Percentiles rank a stretch among this genome's conserved stretches.
These are phyloP conservation scores for Fusarium udum DNA, from an alignment of 2,329 filamentous ascomycete species.

Conservation along the genomic window DNA sequence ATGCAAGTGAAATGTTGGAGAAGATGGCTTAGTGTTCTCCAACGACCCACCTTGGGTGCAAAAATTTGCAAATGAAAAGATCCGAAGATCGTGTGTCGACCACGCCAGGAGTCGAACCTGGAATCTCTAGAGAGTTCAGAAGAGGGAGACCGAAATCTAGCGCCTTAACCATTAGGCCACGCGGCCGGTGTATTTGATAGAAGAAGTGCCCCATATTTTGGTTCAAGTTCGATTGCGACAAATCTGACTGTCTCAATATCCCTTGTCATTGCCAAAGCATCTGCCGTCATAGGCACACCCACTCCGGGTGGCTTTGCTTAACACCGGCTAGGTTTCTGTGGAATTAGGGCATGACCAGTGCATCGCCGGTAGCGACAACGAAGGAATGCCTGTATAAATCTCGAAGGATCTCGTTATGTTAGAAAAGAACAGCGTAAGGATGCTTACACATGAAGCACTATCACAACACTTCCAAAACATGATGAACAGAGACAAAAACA, in stretches of 20 bases:
- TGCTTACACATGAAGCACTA: background rate
- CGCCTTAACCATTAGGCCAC: constrained; percentile 34
- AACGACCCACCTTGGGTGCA: accelerated
- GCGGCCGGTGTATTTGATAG: background rate
- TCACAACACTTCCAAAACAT: background rate
- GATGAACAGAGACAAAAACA: background rate
- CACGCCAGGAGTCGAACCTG: constrained; percentile 34
- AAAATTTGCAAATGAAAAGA: background rate
- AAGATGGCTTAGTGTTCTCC: background rate
- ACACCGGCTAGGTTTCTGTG: background rate
- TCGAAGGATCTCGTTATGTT: background rate
- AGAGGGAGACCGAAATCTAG: constrained; percentile 26
- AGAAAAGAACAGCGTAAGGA: background rate
- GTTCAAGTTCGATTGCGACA: accelerated
- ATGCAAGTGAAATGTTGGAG: background rate
- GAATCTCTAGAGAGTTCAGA: constrained; percentile 31
- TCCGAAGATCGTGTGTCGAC: background rate
- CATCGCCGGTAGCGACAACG: background rate
- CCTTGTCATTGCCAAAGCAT: background rate
- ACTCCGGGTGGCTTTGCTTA: background rate
- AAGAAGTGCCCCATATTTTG: accelerated
- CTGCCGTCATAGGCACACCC: background rate
- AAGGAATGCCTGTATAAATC: background rate
- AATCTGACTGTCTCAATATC: background rate
- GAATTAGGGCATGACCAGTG: background rate